These are phyloP conservation scores for Musa schizocarpa DNA, from an alignment of 176 grass and related monocot genomes.

Conservation along the genomic window DNA sequence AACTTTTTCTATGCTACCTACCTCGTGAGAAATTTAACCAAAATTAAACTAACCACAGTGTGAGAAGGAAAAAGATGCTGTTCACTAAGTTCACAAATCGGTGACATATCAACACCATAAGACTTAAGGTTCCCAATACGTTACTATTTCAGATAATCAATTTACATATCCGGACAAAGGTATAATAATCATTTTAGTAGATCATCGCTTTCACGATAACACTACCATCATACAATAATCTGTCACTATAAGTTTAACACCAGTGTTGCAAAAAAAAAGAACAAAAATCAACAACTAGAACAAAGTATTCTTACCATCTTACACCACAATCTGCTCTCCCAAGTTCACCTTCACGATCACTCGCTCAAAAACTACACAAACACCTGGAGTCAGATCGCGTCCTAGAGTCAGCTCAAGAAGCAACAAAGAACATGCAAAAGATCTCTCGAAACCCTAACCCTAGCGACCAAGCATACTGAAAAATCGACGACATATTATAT, in stretches of 20 bases:
- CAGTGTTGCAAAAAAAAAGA: neutral
- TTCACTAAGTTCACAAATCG: too few species aligned
- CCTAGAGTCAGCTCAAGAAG: neutral
- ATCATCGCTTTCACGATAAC: too few species aligned
- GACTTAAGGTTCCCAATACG: too few species aligned
- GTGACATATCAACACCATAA: too few species aligned
- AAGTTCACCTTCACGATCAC: neutral
- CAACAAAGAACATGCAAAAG: neutral
- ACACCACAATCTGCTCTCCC: neutral
- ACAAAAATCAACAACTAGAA: neutral
- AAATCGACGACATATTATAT: neutral
- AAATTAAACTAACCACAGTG: too few species aligned
- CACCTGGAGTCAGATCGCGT: neutral
- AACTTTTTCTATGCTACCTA: too few species aligned
- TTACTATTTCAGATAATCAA: too few species aligned
- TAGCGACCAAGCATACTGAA: neutral
- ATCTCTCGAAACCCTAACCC: neutral
- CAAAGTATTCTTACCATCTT: neutral
- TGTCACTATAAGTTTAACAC: neutral
- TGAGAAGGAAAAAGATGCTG: too few species aligned
- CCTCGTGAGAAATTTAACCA: too few species aligned
- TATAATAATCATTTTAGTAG: neutral
- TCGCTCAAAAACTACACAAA: neutral
- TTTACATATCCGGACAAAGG: too few species aligned
- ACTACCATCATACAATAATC: too few species aligned